These are phyloP conservation scores for Fraxinus sp. DNA, from an alignment of 305 asterid genomes.

Conservation along the genomic window DNA sequence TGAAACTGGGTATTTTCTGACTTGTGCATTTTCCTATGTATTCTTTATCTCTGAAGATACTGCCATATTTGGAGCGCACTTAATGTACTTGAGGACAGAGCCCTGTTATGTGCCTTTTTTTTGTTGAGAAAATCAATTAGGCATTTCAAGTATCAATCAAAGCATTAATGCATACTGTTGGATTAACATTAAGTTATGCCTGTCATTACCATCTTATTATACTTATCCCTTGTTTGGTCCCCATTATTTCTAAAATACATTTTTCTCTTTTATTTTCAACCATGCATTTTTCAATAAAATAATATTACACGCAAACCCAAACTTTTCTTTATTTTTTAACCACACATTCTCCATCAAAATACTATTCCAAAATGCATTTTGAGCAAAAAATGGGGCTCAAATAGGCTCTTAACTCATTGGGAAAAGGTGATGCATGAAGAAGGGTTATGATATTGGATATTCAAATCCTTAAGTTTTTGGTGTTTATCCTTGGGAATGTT, in stretches of 20 bases:
- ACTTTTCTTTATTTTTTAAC: background rate
- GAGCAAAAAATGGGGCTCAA: background rate
- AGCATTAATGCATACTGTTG: constrained; percentile 13
- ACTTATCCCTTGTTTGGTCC: background rate
- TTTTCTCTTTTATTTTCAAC: background rate
- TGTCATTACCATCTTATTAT: background rate
- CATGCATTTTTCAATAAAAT: background rate
- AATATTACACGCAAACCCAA: background rate
- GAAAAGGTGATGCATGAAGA: background rate
- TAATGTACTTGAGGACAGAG: background rate
- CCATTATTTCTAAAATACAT: background rate
- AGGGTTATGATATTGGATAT: background rate
- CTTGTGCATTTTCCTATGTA: constrained; percentile 10
- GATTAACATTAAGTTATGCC: background rate
- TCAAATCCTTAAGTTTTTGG: background rate
- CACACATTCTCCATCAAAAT: background rate
- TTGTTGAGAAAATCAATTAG: constrained; percentile 7
- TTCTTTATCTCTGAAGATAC: constrained; percentile 18
- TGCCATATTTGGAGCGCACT: constrained; percentile 9
- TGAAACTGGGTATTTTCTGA: constrained; percentile 80
- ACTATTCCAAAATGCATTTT: background rate
- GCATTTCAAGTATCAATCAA: constrained; percentile 14
- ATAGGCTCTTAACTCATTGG: background rate
- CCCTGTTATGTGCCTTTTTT: background rate
- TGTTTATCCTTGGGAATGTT: background rate